A percentile compares a stretch with the other conserved stretches of the same genome.
Evolutionary conservation across 1,284 basidiomycete species (phyloP).

Genomic region (Afroboletus lepidellus): DNA sequence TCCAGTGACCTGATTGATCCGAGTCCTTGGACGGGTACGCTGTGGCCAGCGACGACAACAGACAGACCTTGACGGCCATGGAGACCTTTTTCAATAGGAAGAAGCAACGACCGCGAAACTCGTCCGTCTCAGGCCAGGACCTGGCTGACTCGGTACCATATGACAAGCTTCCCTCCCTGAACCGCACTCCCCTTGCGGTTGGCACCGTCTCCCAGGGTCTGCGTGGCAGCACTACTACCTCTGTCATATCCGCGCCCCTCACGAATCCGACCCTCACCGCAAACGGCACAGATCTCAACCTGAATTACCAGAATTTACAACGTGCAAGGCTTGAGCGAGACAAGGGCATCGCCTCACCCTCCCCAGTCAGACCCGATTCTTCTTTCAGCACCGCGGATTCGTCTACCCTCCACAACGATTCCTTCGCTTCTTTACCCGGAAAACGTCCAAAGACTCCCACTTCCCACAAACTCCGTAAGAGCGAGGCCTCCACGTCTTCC

Average conservation of each 20-base stretch:
- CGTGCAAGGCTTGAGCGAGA: conserved; percentile 54
- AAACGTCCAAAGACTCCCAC: conserved; percentile 39
- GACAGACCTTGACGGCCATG: conserved; percentile 20
- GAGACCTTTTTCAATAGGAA: conserved; percentile 43
- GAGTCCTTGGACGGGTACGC: conserved; percentile 10
- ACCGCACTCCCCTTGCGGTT: conserved; percentile 59
- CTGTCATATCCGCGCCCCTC: conserved; percentile 68
- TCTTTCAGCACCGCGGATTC: conserved; percentile 58
- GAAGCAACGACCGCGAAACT: conserved; percentile 46
- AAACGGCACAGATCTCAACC: conserved; percentile 65
- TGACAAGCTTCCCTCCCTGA: conserved; percentile 57
- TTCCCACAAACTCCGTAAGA: conserved; percentile 47
- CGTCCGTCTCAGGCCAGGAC: conserved; percentile 45
- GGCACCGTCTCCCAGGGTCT: conserved; percentile 56
- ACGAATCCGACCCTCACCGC: conserved; percentile 73
- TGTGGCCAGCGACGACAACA: conserved; percentile 15
- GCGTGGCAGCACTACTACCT: conserved; percentile 37
- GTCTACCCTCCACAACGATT: conserved; percentile 56
- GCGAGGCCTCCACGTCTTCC: conserved; percentile 50
- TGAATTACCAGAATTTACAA: conserved; percentile 51
- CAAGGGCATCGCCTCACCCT: conserved; percentile 39
- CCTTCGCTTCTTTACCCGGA: conserved; percentile 36
- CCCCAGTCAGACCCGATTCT: conserved; percentile 43
- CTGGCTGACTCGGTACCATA: conserved; percentile 68
- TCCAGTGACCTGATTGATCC: conserved; percentile 13